Evolutionary conservation across 306 rosid species (phyloP).

Genomic region (Cicer chorassanicum): DNA sequence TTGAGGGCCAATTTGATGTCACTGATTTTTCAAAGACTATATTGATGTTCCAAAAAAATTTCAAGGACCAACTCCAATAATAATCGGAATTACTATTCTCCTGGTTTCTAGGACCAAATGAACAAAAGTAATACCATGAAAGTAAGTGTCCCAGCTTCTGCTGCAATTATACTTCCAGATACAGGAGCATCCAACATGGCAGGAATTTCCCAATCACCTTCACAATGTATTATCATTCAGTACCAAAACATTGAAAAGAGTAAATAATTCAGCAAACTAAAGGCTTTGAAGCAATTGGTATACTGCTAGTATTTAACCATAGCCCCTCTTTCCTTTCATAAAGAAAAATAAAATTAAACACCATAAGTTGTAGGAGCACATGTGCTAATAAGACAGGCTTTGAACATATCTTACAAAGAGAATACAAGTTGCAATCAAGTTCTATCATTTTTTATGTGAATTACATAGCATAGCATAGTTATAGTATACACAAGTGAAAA

Average conservation of each 20-base stretch:
- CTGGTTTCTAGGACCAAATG: background rate
- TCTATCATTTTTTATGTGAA: too few species aligned
- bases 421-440: too few species aligned
- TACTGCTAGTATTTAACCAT: background rate
- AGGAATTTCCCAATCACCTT: conserved; percentile 65
- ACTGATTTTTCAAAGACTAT: background rate
- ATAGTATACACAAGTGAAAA: conserved; percentile 13
- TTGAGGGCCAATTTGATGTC: background rate
- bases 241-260: conserved; percentile 3
- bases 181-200: conserved; percentile 94
- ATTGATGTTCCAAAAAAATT: background rate
- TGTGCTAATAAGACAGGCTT: too few species aligned
- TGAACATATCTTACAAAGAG: too few species aligned
- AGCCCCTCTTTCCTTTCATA: background rate
- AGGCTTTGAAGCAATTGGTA: conserved; percentile 20
- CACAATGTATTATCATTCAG: conserved; percentile 41
- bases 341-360: background rate
- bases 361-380: too few species aligned
- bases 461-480: too few species aligned
- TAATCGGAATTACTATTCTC: too few species aligned
- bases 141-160: conserved; percentile 90
- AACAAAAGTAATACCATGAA: conserved; percentile 71
- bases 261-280: conserved; percentile 19
- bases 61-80: background rate
- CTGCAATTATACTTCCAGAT: conserved; percentile 93